Evolutionary conservation across 106 monocot species (phyloP).

Genomic region (Dioscorea dumetorum): DNA sequence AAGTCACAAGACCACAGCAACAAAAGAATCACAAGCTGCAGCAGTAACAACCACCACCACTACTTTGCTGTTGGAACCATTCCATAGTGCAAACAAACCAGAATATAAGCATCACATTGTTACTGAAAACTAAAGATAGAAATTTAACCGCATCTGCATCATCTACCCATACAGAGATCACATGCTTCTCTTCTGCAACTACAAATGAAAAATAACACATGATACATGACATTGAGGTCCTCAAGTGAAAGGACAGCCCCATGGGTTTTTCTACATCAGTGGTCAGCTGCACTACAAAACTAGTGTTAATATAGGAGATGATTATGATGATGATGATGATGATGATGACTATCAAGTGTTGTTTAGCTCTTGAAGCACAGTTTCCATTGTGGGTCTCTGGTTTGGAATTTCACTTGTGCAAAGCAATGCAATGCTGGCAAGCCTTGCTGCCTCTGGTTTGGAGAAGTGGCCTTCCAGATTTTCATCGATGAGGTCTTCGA

Average conservation of each 20-base stretch:
- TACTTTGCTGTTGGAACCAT: no score
- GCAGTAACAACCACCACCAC: no score
- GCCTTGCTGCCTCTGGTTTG: conserved; percentile 47
- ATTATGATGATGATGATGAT: neutral
- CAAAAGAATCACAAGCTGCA: no score
- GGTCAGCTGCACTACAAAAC: neutral
- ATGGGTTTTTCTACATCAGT: neutral
- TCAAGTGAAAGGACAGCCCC: neutral
- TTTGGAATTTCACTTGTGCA: conserved; percentile 52
- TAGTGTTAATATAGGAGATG: neutral
- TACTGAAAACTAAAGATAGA: no score
- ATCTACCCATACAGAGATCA: no score
- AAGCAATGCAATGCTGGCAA: conserved; percentile 34
- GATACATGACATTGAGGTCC: neutral
- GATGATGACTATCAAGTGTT: conserved; percentile 8
- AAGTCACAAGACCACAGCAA: no score
- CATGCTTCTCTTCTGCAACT: no score
- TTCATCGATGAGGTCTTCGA: conserved; percentile 50
- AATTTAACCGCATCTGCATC: no score
- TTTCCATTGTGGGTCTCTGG: conserved; percentile 54
- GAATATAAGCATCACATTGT: no score
- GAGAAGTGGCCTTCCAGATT: conserved; percentile 43
- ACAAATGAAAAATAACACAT: neutral
- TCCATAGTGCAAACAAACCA: no score
- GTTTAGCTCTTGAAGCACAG: conserved; percentile 39